A percentile compares a stretch with the other conserved stretches of the same genome.
Evolutionary conservation across 306 rosid genomes (phyloP).

Genomic region (Dalbergia oliveri): DNA sequence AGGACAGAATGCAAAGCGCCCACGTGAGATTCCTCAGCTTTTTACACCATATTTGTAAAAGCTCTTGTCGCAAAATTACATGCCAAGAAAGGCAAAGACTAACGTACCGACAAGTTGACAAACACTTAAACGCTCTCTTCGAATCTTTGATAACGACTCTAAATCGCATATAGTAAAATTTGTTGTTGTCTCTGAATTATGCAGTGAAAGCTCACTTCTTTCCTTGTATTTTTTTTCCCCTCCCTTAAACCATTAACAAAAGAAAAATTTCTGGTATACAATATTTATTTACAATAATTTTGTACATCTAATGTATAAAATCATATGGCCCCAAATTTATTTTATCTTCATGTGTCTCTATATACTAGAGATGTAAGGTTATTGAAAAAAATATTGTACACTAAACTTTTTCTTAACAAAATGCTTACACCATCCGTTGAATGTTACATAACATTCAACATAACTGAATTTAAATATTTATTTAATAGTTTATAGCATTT

Average conservation of each 20-base stretch:
- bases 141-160: slow-evolving; percentile 50
- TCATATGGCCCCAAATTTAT: too few relatives aligned
- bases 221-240: not conserved
- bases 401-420: not conserved
- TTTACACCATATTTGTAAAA: slow-evolving; percentile 49
- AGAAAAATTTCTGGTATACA: too few relatives aligned
- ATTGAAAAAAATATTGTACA: too few relatives aligned
- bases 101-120: slow-evolving; percentile 62
- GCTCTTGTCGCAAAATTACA: slow-evolving; percentile 55
- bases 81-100: slow-evolving; percentile 57
- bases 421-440: not conserved
- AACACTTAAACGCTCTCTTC: slow-evolving; percentile 47
- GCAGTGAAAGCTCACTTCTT: not conserved
- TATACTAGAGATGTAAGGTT: too few relatives aligned
- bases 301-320: too few relatives aligned
- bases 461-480: not conserved
- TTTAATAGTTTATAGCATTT: not conserved
- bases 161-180: slow-evolving; percentile 44
- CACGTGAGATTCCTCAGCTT: slow-evolving; percentile 58
- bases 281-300: too few relatives aligned
- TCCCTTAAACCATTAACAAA: not conserved
- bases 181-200: not conserved
- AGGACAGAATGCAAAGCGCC: slow-evolving; percentile 34
- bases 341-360: too few relatives aligned
- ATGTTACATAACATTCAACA: not conserved